Conservation (phyloP, 129 eudicot genomes). For the Mikania micrantha region DNA sequence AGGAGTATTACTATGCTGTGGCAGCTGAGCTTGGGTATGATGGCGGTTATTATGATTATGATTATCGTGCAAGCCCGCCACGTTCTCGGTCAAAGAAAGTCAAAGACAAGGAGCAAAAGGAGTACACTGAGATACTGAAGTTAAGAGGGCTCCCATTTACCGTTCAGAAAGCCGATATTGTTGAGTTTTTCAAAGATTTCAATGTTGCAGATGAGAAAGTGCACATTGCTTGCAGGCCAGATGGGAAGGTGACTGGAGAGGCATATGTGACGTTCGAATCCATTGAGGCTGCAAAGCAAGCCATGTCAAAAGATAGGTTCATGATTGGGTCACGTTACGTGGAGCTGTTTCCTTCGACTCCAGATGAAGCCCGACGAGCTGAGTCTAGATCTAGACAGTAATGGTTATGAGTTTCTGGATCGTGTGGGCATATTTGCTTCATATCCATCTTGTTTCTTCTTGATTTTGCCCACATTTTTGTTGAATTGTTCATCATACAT, state of each 20-base stretch:
- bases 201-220: constrained; percentile 52
- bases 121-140: constrained; percentile 76
- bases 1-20: constrained; percentile 86
- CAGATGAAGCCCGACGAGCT: constrained; percentile 79
- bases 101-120: constrained; percentile 72
- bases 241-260: constrained; percentile 96
- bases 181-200: constrained; percentile 61
- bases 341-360: constrained; percentile 86
- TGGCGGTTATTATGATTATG: constrained; percentile 38
- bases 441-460: neutral
- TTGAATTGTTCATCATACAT: constrained; percentile 3
- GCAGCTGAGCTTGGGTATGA: constrained; percentile 73
- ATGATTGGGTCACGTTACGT: constrained; percentile 78
- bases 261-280: constrained; percentile 81
- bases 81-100: constrained; percentile 59
- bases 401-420: neutral
- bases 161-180: constrained; percentile 52
- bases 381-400: constrained; percentile 74
- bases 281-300: constrained; percentile 70
- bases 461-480: no score
- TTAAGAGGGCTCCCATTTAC: constrained; percentile 87
- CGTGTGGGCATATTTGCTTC: neutral
- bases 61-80: constrained; percentile 44
- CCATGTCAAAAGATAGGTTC: constrained; percentile 81
- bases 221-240: constrained; percentile 72